phyloP scores from a whole-genome alignment of 345 rosid species.

The Viola odorata region DNA sequence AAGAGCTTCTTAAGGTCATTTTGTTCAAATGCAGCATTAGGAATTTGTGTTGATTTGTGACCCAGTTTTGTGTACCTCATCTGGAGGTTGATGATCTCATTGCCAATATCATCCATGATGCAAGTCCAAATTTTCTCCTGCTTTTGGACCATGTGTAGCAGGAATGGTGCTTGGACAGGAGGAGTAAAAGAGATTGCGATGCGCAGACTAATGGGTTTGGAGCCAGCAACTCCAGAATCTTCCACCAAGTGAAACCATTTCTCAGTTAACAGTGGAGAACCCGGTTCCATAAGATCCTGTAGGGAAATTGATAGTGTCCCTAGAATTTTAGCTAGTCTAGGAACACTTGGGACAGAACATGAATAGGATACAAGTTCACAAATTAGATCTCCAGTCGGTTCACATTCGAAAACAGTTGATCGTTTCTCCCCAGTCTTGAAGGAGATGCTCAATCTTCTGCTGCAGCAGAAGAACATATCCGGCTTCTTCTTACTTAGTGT shows the following conservation, averaged over 20 bases:
- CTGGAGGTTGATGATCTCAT: conserved; percentile 15
- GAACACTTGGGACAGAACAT: neutral
- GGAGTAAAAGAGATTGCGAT: conserved; percentile 28
- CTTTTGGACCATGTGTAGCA: conserved; percentile 12
- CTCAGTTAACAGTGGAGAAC: conserved; percentile 17
- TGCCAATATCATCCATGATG: conserved; percentile 14
- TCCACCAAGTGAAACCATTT: conserved; percentile 28
- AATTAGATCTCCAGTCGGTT: conserved; percentile 26
- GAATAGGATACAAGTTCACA: conserved; percentile 13
- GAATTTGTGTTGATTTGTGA: neutral
- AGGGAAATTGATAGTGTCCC: conserved; percentile 25
- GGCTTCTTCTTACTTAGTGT: conserved; percentile 16
- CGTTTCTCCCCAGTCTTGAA: conserved; percentile 15
- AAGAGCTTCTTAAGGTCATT: too few species aligned
- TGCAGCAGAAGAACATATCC: conserved; percentile 12
- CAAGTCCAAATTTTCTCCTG: neutral
- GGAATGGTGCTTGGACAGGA: conserved; percentile 20
- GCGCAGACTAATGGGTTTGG: conserved; percentile 15
- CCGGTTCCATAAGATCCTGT: conserved; percentile 16
- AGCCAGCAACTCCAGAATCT: conserved; percentile 3
- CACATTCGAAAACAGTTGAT: conserved; percentile 18
- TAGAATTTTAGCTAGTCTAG: conserved; percentile 7
- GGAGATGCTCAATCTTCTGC: conserved; percentile 18
- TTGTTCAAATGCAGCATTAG: neutral
- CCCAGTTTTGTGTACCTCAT: conserved; percentile 18